Base-by-base conservation (phyloP, 768 basidiomycete species). In the Mycena kentingensis region DNA sequence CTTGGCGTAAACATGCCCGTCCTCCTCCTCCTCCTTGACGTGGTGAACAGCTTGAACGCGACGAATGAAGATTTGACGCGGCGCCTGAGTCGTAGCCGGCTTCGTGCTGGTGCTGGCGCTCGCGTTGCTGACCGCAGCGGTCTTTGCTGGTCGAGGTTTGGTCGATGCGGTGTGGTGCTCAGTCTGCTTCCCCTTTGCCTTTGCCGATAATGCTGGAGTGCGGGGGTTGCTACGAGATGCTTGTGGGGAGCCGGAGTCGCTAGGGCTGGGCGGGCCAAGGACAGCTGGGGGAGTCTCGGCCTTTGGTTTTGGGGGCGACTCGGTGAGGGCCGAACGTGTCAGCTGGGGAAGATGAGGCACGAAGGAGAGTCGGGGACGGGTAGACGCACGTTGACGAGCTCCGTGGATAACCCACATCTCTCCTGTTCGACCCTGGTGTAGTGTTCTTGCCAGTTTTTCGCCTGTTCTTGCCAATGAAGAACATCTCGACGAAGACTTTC, bases 391-490 rank as follows among this genome's bases (percentile, higher is more conserved):
- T 78, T 66, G 8, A 84, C 65, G 2, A 87, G 74, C 48, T 86
- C 84, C 4, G 77, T 76, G 7, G 81, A 73, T 12, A 88, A 75
- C 5, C 75, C 74, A 26, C 76, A 79, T 49, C 87, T 78, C 51
- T 89, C 86, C 49, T 84, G 76, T 55, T 90, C 87, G 38, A 88
- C 85, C 15, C 87, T 81, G 31, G 84, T 71, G 65, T 88, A 90
- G 60, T 88, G 87, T 19, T 88, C 87, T 65, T 90, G 89, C 88
- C 88, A 90, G 60, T 85, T 85, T 47, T 75, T 73, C 0, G 87
- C 80, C 60, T 90, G 88, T 44, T 84, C 81, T 66, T 88, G 88
- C 86, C 87, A 88, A 47, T 89, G 86, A 0, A 68, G 71, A 0
- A 80, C 73, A 64, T 91, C 87, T 43, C 84, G 77, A 22, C 81